phyloP scores from a whole-genome alignment of 352 stramenopile genomes.

The Pythium insidiosum region DNA sequence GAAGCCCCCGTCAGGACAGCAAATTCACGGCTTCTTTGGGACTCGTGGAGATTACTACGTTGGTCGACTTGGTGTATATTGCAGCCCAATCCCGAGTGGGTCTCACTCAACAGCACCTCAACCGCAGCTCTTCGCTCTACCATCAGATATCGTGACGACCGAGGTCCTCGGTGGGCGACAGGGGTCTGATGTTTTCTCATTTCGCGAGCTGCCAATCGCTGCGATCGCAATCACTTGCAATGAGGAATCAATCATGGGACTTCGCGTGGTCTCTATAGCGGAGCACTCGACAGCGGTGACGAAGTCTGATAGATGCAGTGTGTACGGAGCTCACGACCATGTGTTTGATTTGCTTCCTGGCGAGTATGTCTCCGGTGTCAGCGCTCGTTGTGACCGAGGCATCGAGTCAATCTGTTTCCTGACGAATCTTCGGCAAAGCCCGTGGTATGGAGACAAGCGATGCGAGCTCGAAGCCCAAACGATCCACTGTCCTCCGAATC shows the following conservation, averaged over 20 bases:
- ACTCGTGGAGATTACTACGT: slow-evolving; percentile 37
- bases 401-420: slow-evolving; percentile 39
- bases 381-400: slow-evolving; percentile 41
- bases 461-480: slow-evolving; percentile 19
- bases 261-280: too few relatives aligned
- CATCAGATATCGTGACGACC: too few relatives aligned
- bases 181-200: too few relatives aligned
- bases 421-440: slow-evolving; percentile 31
- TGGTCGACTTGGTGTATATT: slow-evolving; percentile 36
- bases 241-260: too few relatives aligned
- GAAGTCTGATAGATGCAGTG: too few relatives aligned
- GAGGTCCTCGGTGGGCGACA: too few relatives aligned
- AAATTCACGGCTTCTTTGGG: slow-evolving; percentile 46
- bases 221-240: too few relatives aligned
- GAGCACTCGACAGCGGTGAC: too few relatives aligned
- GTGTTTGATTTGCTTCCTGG: slow-evolving; percentile 31
- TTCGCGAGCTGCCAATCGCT: too few relatives aligned
- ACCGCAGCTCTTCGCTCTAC: too few relatives aligned
- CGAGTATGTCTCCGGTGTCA: slow-evolving; percentile 29
- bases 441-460: slow-evolving; percentile 37
- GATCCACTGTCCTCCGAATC: slow-evolving; percentile 13
- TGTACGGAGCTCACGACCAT: slow-evolving; percentile 28
- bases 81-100: slow-evolving; percentile 7
- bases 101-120: neutral
- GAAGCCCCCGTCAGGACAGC: slow-evolving; percentile 23